These are phyloP conservation scores for Xylaria sp. DNA, from an alignment of 2,329 filamentous ascomycete genomes.

Conservation along the genomic window DNA sequence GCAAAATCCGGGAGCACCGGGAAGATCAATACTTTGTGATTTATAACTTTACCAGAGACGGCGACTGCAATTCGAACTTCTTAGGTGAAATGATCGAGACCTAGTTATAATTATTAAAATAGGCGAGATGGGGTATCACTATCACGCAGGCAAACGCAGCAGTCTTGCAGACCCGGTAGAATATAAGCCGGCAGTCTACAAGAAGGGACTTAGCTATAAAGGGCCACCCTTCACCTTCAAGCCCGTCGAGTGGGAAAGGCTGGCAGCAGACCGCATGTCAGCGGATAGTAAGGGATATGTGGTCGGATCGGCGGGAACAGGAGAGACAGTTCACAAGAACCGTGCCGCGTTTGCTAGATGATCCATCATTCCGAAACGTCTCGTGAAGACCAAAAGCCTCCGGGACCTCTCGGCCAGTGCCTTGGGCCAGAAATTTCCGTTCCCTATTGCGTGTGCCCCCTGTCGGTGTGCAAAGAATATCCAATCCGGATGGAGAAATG, in stretches of 20 bases:
- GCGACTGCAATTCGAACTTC: neutral
- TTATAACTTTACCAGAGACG: neutral
- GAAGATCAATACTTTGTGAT: no score
- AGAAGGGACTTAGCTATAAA: constrained; percentile 42
- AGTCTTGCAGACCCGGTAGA: constrained; percentile 39
- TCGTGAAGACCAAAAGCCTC: constrained; percentile 38
- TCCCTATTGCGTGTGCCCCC: constrained; percentile 46
- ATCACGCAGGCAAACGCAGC: constrained; percentile 27
- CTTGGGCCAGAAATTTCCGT: constrained; percentile 38
- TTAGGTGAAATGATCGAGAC: no score
- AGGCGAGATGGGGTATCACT: constrained; percentile 15
- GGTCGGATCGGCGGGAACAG: constrained; percentile 42
- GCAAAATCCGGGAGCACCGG: neutral
- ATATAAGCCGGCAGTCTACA: constrained; percentile 39
- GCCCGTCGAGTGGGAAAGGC: constrained; percentile 43
- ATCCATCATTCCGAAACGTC: constrained; percentile 43
- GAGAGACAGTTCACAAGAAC: constrained; percentile 45
- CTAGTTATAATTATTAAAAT: neutral
- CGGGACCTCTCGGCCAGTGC: constrained; percentile 36
- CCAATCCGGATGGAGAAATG: constrained; percentile 45
- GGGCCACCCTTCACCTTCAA: constrained; percentile 47
- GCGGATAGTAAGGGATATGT: constrained; percentile 45
- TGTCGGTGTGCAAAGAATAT: constrained; percentile 46
- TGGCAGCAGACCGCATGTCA: constrained; percentile 45
- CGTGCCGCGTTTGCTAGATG: constrained; percentile 42